A percentile compares a stretch with the other conserved stretches of the same genome.
phyloP scores from a whole-genome alignment of 129 eudicot species.

The Cynara cardunculus region DNA sequence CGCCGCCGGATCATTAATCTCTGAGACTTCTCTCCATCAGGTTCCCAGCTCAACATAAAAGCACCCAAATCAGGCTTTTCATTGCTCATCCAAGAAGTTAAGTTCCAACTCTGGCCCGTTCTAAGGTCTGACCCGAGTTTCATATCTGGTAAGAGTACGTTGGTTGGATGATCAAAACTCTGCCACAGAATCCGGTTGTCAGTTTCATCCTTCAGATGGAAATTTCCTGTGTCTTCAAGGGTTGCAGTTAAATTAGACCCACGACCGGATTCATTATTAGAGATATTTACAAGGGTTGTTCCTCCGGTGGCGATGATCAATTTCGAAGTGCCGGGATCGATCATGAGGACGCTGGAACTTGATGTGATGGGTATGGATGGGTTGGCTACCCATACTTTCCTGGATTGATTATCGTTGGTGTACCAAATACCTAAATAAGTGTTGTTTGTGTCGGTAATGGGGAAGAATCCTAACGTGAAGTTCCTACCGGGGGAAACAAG shows the following conservation, averaged over 20 bases:
- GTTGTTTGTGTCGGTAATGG: neutral
- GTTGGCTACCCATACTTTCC: conserved; percentile 42
- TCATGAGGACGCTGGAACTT: conserved; percentile 15
- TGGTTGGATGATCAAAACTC: conserved; percentile 36
- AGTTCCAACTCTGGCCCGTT: conserved; percentile 17
- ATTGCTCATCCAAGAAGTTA: conserved; percentile 28
- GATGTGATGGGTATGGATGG: conserved; percentile 24
- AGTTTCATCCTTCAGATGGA: conserved; percentile 15
- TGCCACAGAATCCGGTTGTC: conserved; percentile 28
- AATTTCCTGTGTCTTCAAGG: conserved; percentile 38
- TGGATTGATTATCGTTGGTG: neutral
- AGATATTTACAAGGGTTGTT: conserved; percentile 17
- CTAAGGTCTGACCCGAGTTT: conserved; percentile 27
- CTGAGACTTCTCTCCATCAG: neutral
- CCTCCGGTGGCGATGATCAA: conserved; percentile 15
- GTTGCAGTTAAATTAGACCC: conserved; percentile 10
- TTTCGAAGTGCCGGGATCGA: conserved; percentile 21
- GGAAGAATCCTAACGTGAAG: conserved; percentile 44
- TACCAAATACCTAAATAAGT: conserved; percentile 47
- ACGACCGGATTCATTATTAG: neutral
- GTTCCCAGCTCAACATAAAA: conserved; percentile 29
- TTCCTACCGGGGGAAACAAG: conserved; percentile 16
- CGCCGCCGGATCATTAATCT: conserved; percentile 11
- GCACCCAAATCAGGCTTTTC: conserved; percentile 19
- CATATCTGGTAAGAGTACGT: conserved; percentile 33